A percentile compares a stretch with the other conserved stretches of the same genome.
Conservation (phyloP, 768 basidiomycete genomes). For the Porpolomopsis calyptriformis region DNA sequence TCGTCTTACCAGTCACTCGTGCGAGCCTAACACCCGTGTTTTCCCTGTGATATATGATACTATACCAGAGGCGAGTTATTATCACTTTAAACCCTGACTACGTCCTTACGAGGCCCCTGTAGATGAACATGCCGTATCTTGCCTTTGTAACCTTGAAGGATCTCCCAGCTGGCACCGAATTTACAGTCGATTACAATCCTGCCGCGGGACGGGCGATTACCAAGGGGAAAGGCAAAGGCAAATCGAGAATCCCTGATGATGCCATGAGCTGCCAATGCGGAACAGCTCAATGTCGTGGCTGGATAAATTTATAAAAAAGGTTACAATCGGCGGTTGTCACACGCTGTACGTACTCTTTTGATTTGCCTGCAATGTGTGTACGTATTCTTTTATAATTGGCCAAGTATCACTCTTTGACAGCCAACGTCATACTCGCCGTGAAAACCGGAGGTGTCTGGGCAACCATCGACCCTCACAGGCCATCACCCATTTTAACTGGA, state of each 20-base stretch:
- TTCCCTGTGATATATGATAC: conserved; percentile 56
- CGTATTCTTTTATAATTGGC: no score
- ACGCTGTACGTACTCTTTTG: no score
- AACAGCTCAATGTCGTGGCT: conserved; percentile 26
- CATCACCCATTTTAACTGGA: no score
- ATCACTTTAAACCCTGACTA: neutral
- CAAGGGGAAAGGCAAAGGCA: conserved; percentile 19
- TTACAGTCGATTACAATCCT: conserved; percentile 60
- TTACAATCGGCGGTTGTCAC: no score
- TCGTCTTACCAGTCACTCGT: conserved; percentile 47
- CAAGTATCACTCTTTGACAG: no score
- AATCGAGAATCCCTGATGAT: conserved; percentile 19
- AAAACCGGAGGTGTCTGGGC: no score
- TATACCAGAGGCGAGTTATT: conserved; percentile 36
- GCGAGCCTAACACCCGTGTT: conserved; percentile 46
- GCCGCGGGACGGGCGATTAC: conserved; percentile 14
- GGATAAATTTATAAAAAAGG: no score
- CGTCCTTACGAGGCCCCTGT: neutral
- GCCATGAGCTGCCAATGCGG: conserved; percentile 29
- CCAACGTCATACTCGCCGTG: no score
- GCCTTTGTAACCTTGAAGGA: conserved; percentile 42
- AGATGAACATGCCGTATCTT: conserved; percentile 55
- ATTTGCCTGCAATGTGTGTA: no score
- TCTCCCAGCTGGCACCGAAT: conserved; percentile 43
- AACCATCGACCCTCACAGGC: no score